Evolutionary conservation across 73 alveolate species (phyloP).

Genomic region (Tetrahymena thermophila): DNA sequence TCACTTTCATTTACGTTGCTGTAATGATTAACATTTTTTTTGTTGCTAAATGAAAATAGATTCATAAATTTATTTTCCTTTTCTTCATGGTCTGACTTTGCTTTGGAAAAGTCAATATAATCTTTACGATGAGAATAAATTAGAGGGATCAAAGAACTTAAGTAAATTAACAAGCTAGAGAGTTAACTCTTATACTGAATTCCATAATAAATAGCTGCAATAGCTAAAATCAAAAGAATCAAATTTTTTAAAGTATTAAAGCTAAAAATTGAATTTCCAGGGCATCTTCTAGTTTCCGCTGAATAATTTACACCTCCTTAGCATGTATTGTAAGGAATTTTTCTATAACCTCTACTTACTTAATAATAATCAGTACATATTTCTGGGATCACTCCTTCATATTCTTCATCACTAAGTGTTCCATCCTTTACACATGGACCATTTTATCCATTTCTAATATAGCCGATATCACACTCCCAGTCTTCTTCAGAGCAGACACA

Average conservation of each 20-base stretch:
- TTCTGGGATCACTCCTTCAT: neutral
- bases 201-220: neutral
- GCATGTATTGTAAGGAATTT: neutral
- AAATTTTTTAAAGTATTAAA: neutral
- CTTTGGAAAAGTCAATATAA: neutral
- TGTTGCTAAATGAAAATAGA: neutral
- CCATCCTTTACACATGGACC: neutral
- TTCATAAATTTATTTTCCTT: neutral
- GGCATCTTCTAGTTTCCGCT: neutral
- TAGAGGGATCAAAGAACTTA: neutral
- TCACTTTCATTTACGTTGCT: neutral
- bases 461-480: slow-evolving; percentile 84
- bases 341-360: neutral
- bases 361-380: neutral
- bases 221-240: neutral
- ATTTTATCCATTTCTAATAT: slow-evolving; percentile 29
- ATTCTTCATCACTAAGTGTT: neutral
- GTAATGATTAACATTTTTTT: neutral
- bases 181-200: neutral
- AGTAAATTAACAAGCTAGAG: neutral
- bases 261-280: neutral
- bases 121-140: neutral
- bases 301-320: neutral
- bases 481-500: slow-evolving; percentile 87
- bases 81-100: neutral